Conservation (phyloP, 1,139 yeast species). For the Trichomonascaceae sp. region DNA sequence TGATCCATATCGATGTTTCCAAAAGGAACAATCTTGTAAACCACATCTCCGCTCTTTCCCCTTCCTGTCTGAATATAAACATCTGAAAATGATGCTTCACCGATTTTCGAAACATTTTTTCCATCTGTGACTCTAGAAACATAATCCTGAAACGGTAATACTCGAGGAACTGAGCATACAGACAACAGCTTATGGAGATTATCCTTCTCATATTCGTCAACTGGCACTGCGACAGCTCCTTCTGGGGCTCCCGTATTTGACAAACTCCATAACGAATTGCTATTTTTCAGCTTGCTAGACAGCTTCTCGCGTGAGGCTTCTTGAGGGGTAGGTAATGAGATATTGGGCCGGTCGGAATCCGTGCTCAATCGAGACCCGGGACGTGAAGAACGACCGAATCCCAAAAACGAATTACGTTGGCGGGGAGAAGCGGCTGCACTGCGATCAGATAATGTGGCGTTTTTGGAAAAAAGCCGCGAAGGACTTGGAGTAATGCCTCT, state of each 20-base stretch:
- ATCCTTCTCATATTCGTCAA: conserved; percentile 25
- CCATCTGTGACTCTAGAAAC: conserved; percentile 21
- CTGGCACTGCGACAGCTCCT: conserved; percentile 26
- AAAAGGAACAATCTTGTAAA: conserved; percentile 48
- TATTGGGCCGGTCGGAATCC: conserved; percentile 33
- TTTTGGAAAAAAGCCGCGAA: conserved; percentile 8
- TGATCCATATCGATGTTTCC: conserved; percentile 40
- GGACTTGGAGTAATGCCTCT: conserved; percentile 10
- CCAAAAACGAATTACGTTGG: neutral
- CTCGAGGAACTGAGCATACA: conserved; percentile 32
- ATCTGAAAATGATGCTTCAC: conserved; percentile 45
- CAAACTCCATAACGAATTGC: conserved; percentile 45
- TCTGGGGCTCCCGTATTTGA: conserved; percentile 20
- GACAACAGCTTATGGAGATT: conserved; percentile 33
- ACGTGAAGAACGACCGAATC: neutral
- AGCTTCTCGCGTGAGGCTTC: conserved; percentile 50
- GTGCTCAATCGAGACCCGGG: neutral
- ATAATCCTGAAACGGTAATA: conserved; percentile 29
- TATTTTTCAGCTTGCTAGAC: conserved; percentile 46
- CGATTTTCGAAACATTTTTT: conserved; percentile 32
- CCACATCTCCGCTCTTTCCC: conserved; percentile 18
- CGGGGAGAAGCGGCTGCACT: conserved; percentile 3
- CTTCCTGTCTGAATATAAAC: conserved; percentile 31
- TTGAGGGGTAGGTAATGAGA: conserved; percentile 55
- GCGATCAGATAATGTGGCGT: conserved; percentile 9